A percentile compares a stretch with the other conserved stretches of the same genome.
Evolutionary conservation across 2,329 filamentous ascomycete genomes (phyloP).

Genomic region (Phialophora expanda): DNA sequence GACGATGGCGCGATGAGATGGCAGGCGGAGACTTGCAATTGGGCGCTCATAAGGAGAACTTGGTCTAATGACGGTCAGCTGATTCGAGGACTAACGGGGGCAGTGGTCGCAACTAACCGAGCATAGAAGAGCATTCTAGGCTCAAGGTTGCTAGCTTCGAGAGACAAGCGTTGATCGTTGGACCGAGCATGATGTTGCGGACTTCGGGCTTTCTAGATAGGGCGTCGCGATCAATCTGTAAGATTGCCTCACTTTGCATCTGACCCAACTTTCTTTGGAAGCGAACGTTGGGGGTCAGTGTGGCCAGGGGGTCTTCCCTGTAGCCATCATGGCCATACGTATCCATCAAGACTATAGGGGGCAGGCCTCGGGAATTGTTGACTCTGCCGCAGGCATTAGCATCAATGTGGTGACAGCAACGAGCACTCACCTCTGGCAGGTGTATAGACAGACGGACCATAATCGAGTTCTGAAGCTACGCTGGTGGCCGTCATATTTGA

Average conservation of each 20-base stretch:
- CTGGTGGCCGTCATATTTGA: slow-evolving; percentile 17
- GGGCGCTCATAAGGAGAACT: slow-evolving; percentile 9
- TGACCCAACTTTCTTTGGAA: slow-evolving; percentile 26
- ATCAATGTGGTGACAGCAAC: not conserved
- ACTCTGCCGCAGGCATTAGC: slow-evolving; percentile 11
- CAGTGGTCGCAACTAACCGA: slow-evolving; percentile 7
- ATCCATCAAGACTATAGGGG: slow-evolving; percentile 22
- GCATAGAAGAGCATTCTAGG: slow-evolving; percentile 16
- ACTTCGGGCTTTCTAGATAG: slow-evolving; percentile 25
- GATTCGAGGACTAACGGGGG: not conserved
- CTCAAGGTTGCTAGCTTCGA: slow-evolving; percentile 13
- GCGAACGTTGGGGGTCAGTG: slow-evolving; percentile 9
- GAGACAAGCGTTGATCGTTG: slow-evolving; percentile 15
- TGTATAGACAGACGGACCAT: slow-evolving; percentile 28
- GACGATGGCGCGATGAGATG: slow-evolving; percentile 17
- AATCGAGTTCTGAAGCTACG: slow-evolving; percentile 22
- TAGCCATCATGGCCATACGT: slow-evolving; percentile 27
- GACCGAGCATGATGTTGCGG: slow-evolving; percentile 22
- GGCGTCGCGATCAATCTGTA: slow-evolving; percentile 25
- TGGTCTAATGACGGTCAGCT: slow-evolving; percentile 12
- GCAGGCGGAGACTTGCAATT: slow-evolving; percentile 23
- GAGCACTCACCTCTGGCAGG: slow-evolving; percentile 26
- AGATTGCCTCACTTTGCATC: slow-evolving; percentile 24
- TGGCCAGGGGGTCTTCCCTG: slow-evolving; percentile 18
- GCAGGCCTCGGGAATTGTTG: slow-evolving; percentile 26